phyloP scores from a whole-genome alignment of 768 basidiomycete species.

The Agaricus blazei region DNA sequence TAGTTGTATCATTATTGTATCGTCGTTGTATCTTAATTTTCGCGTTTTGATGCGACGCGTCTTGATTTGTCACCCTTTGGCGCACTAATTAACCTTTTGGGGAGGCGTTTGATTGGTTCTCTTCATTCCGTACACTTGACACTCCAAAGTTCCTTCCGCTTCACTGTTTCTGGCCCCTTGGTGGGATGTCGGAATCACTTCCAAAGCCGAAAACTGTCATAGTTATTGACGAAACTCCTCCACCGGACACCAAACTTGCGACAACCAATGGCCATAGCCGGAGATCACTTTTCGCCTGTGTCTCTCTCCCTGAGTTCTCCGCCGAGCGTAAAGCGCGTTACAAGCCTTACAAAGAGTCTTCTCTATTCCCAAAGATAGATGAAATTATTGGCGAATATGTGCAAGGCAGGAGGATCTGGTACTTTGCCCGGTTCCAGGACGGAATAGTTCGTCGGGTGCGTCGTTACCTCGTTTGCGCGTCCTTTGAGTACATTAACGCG shows the following conservation, averaged over 20 bases:
- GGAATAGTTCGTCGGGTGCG: conserved; percentile 59
- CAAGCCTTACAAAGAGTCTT: conserved; percentile 26
- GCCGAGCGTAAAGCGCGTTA: conserved; percentile 37
- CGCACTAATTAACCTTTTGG: background rate
- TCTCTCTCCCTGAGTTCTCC: conserved; percentile 33
- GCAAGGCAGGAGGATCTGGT: conserved; percentile 37
- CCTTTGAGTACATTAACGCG: conserved; percentile 21
- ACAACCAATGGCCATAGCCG: background rate
- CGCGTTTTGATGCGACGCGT: background rate
- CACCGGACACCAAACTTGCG: background rate
- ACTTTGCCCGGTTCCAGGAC: conserved; percentile 53
- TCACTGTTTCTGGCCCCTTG: background rate
- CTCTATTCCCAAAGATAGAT: conserved; percentile 25
- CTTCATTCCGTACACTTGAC: background rate
- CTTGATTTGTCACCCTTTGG: background rate
- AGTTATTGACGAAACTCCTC: background rate
- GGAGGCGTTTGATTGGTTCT: background rate
- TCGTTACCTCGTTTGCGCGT: conserved; percentile 10
- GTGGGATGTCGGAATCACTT: background rate
- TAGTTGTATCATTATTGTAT: background rate
- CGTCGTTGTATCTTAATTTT: background rate
- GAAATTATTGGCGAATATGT: conserved; percentile 57
- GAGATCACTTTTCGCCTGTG: conserved; percentile 20
- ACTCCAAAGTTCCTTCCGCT: background rate
- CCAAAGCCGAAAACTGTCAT: background rate